A percentile compares a stretch with the other conserved stretches of the same genome.
Conservation (phyloP, 2,329 filamentous ascomycete genomes). For the Trichoderma simmonsii region DNA sequence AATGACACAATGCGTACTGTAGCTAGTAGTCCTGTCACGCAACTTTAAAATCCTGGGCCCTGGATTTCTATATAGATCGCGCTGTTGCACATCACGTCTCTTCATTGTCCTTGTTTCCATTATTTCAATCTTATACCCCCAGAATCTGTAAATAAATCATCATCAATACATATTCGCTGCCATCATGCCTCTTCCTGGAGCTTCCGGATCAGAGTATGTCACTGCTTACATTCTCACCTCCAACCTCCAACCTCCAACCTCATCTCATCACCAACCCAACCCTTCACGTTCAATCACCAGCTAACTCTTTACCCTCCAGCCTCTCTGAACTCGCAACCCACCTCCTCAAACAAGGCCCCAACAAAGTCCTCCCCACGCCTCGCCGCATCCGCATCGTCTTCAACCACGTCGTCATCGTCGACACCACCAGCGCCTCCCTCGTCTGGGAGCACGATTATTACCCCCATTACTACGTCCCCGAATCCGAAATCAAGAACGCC, state of each 20-base stretch:
- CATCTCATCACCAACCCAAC: not conserved
- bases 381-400: conserved; percentile 36
- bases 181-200: not conserved
- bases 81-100: not conserved
- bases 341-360: conserved; percentile 29
- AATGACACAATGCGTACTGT: not conserved
- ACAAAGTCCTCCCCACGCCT: conserved; percentile 25
- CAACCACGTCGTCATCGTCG: conserved; percentile 34
- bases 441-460: conserved; percentile 49
- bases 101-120: not conserved
- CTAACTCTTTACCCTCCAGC: conserved; percentile 18
- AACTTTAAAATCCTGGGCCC: not conserved
- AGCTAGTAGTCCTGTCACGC: not conserved
- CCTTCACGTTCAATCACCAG: not conserved
- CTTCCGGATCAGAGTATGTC: conserved; percentile 2
- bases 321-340: conserved; percentile 29
- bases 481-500: conserved; percentile 29
- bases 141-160: not conserved
- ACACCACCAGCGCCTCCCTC: conserved; percentile 36
- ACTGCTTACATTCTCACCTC: not conserved
- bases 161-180: not conserved
- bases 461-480: conserved; percentile 44
- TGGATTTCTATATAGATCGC: not conserved
- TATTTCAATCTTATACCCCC: not conserved
- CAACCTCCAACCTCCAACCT: not conserved